phyloP scores from a whole-genome alignment of 2,329 filamentous ascomycete genomes.

The Aspergillus sp. region DNA sequence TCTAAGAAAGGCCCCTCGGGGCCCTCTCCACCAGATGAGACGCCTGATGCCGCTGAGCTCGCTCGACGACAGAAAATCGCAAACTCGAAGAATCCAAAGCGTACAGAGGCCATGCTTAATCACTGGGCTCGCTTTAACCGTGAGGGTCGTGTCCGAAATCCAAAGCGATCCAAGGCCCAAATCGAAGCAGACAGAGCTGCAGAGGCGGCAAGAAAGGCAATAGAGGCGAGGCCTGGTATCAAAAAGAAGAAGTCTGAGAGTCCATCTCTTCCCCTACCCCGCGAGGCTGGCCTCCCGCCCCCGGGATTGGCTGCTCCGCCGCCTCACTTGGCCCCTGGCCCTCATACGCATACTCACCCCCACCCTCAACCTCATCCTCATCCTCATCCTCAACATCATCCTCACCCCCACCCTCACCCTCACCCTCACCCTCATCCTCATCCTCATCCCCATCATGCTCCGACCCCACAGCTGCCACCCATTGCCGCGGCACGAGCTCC shows the following conservation, averaged over 20 bases:
- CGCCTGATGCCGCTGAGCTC: conserved; percentile 35
- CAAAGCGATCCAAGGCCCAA: conserved; percentile 50
- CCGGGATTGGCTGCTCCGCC: conserved; percentile 21
- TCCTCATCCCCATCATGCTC: conserved; percentile 10
- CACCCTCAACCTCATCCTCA: background rate
- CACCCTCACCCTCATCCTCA: background rate
- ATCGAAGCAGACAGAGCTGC: conserved; percentile 46
- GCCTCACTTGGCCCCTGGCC: conserved; percentile 22
- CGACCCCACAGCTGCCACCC: conserved; percentile 26
- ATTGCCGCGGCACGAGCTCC: conserved; percentile 25
- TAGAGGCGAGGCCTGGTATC: conserved; percentile 31
- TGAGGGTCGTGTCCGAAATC: conserved; percentile 49
- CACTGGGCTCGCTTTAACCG: conserved; percentile 51
- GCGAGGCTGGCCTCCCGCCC: conserved; percentile 27
- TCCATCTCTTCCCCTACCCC: conserved; percentile 27
- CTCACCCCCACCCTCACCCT: background rate
- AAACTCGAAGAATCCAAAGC: conserved; percentile 50
- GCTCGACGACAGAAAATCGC: conserved; percentile 45
- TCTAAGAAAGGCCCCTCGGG: conserved; percentile 17
- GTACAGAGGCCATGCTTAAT: conserved; percentile 51
- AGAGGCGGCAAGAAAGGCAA: conserved; percentile 33
- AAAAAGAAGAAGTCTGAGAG: conserved; percentile 32
- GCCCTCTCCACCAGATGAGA: conserved; percentile 23
- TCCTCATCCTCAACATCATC: background rate
- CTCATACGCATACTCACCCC: conserved; percentile 12